These are phyloP conservation scores for Neofusicoccum parvum DNA, from an alignment of 2,329 filamentous ascomycete genomes.

Conservation along the genomic window DNA sequence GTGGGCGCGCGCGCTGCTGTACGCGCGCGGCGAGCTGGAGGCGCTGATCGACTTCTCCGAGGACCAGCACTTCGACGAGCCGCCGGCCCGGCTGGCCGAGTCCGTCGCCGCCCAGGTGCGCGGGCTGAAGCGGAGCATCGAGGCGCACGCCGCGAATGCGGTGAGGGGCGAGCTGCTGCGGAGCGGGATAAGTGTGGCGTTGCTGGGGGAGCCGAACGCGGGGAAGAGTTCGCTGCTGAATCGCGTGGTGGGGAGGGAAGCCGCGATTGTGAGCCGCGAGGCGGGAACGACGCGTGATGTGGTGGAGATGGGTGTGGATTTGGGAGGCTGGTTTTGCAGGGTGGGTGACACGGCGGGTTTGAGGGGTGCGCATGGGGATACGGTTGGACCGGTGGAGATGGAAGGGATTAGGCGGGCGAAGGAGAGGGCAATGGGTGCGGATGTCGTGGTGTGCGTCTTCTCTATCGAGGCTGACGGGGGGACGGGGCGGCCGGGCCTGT, in stretches of 20 bases:
- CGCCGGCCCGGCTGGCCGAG: slow-evolving; percentile 68
- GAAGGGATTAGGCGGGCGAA: slow-evolving; percentile 90
- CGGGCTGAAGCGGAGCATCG: slow-evolving; percentile 64
- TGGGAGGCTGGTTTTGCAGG: slow-evolving; percentile 88
- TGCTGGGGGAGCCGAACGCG: slow-evolving; percentile 89
- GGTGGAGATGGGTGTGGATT: slow-evolving; percentile 86
- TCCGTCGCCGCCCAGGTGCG: slow-evolving; percentile 69
- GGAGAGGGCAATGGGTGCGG: slow-evolving; percentile 76
- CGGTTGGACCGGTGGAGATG: slow-evolving; percentile 74
- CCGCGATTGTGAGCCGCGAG: slow-evolving; percentile 91
- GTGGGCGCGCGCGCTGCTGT: slow-evolving; percentile 77
- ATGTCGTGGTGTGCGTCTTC: slow-evolving; percentile 79
- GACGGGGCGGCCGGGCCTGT: slow-evolving; percentile 32
- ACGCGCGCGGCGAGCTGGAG: slow-evolving; percentile 87
- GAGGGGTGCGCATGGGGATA: slow-evolving; percentile 40
- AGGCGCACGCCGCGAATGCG: slow-evolving; percentile 72
- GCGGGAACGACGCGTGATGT: slow-evolving; percentile 94
- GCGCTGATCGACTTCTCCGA: slow-evolving; percentile 96
- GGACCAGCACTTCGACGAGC: slow-evolving; percentile 95
- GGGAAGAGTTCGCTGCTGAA: slow-evolving; percentile 96
- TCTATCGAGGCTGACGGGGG: slow-evolving; percentile 61
- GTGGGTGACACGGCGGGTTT: slow-evolving; percentile 95
- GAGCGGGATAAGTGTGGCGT: slow-evolving; percentile 80
- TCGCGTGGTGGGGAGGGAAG: slow-evolving; percentile 83
- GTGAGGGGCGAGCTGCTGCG: slow-evolving; percentile 81